Conservation (phyloP, 2,329 filamentous ascomycete species). For the Cercospora canescens region DNA sequence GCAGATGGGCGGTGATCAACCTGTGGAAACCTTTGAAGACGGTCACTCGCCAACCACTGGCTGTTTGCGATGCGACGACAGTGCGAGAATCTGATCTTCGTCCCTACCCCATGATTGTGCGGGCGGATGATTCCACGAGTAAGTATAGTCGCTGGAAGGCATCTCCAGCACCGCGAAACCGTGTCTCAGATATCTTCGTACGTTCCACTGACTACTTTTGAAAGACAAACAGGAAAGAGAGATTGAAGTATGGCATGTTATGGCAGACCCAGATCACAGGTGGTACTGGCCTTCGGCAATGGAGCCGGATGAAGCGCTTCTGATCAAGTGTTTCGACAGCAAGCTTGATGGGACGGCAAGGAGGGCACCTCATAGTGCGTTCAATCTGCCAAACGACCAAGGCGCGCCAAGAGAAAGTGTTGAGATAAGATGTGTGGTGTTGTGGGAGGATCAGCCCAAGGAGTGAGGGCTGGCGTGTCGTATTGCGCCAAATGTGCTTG, state of each 20-base stretch:
- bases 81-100: slow-evolving; percentile 13
- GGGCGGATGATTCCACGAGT: too few species aligned
- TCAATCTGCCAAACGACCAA: slow-evolving; percentile 9
- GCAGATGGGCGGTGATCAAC: slow-evolving; percentile 21
- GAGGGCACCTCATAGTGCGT: slow-evolving; percentile 14
- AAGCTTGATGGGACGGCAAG: slow-evolving; percentile 18
- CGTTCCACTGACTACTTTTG: too few species aligned
- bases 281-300: slow-evolving; percentile 21
- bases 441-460: slow-evolving; percentile 17
- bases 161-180: too few species aligned
- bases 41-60: slow-evolving; percentile 17
- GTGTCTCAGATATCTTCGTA: too few species aligned
- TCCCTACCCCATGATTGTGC: not conserved
- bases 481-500: not conserved
- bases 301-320: slow-evolving; percentile 19
- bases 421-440: slow-evolving; percentile 21
- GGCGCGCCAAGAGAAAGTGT: slow-evolving; percentile 21
- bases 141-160: too few species aligned
- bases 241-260: slow-evolving; percentile 9
- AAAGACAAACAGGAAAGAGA: not conserved
- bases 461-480: not conserved
- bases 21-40: slow-evolving; percentile 22
- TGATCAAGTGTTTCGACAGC: slow-evolving; percentile 22
- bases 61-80: slow-evolving; percentile 14
- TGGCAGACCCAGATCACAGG: slow-evolving; percentile 12